Conservation (phyloP, 208 protist species). For the Crithidia fasciculata region DNA sequence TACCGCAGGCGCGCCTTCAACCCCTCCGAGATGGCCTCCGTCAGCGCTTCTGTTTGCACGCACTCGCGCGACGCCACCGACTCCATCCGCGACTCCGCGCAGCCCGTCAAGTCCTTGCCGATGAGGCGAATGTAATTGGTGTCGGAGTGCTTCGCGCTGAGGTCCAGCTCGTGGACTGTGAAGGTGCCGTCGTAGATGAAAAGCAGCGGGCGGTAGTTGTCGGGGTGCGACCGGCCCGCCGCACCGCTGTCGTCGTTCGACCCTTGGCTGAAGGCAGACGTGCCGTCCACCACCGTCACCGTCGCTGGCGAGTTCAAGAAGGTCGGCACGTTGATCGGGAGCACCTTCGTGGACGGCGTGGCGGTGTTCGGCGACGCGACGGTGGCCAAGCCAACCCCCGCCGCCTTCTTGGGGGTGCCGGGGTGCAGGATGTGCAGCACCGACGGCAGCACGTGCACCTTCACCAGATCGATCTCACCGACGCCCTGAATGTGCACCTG, state of each 20-base stretch:
- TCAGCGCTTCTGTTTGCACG: slow-evolving; percentile 79
- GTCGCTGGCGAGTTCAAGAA: background rate
- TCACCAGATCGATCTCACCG: slow-evolving; percentile 57
- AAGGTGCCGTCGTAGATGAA: slow-evolving; percentile 75
- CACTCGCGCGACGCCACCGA: slow-evolving; percentile 81
- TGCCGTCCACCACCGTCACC: background rate
- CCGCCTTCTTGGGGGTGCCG: background rate
- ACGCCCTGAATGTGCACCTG: slow-evolving; percentile 60
- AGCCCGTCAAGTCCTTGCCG: slow-evolving; percentile 65
- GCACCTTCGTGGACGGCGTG: background rate
- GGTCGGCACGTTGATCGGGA: slow-evolving; percentile 8
- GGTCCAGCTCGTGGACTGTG: slow-evolving; percentile 66
- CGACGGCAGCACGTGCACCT: slow-evolving; percentile 44
- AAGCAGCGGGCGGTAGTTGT: slow-evolving; percentile 15
- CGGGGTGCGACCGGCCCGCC: background rate
- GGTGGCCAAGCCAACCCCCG: background rate
- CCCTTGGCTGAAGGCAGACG: slow-evolving; percentile 5
- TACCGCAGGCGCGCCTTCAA: slow-evolving; percentile 51
- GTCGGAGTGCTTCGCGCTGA: slow-evolving; percentile 59
- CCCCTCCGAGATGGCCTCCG: slow-evolving; percentile 66
- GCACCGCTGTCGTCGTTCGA: background rate
- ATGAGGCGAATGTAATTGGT: slow-evolving; percentile 74
- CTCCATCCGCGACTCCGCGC: slow-evolving; percentile 61
- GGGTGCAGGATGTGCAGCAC: slow-evolving; percentile 47
- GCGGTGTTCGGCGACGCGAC: background rate